Conservation (phyloP, 1,139 yeast genomes). For the Barnettozyma hawaiiensis region DNA sequence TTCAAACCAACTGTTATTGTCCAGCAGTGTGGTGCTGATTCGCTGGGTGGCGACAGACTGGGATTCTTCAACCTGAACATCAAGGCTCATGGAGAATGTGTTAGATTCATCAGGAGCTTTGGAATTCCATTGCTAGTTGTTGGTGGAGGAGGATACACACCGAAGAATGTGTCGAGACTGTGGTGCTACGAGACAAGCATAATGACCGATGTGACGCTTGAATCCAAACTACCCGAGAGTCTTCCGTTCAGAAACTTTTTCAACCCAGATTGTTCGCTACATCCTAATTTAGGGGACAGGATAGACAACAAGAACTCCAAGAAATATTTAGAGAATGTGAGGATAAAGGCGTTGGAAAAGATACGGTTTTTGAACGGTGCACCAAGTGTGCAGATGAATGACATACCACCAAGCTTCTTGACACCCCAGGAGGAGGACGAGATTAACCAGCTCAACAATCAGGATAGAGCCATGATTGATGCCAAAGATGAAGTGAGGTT, state of each 20-base stretch:
- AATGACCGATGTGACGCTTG: conserved; percentile 70
- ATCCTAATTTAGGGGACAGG: conserved; percentile 84
- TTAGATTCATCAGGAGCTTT: conserved; percentile 76
- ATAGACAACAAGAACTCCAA: conserved; percentile 84
- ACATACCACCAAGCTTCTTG: conserved; percentile 26
- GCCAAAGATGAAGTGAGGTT: conserved; percentile 27
- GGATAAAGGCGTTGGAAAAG: conserved; percentile 74
- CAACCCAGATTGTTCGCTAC: conserved; percentile 87
- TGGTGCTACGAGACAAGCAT: conserved; percentile 96
- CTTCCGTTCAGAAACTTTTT: conserved; percentile 85
- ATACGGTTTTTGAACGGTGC: conserved; percentile 81
- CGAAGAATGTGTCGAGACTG: conserved; percentile 86
- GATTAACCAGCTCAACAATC: conserved; percentile 18
- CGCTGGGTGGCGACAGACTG: conserved; percentile 84
- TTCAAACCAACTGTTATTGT: conserved; percentile 90
- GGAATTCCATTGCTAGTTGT: conserved; percentile 85
- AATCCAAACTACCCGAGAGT: conserved; percentile 67
- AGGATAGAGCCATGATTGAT: conserved; percentile 23
- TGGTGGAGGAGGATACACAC: conserved; percentile 98
- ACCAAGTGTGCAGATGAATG: conserved; percentile 91
- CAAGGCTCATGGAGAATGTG: conserved; percentile 93
- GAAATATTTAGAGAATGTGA: conserved; percentile 76
- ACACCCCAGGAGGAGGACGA: conserved; percentile 24
- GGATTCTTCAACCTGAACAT: conserved; percentile 93
- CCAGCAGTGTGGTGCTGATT: conserved; percentile 96